Percentiles rank a stretch among this genome's conserved stretches.
Conservation (phyloP, 208 protist species). For the Leishmania tarentolae region DNA sequence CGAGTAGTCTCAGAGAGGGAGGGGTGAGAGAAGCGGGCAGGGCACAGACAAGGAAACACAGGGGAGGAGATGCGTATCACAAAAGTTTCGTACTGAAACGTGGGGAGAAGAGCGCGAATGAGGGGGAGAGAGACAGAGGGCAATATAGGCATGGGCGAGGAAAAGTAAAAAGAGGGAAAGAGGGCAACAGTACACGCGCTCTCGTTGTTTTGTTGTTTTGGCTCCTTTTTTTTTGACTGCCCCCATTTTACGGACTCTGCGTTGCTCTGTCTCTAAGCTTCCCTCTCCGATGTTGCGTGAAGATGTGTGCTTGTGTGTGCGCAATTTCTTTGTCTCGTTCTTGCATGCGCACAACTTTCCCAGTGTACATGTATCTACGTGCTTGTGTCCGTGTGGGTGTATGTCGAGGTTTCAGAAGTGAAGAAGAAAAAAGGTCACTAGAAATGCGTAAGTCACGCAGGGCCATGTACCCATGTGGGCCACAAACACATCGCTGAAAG, state of each 20-base stretch:
- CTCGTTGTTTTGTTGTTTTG: conserved; percentile 12
- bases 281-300: background rate
- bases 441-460: background rate
- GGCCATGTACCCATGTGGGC: too few relatives aligned
- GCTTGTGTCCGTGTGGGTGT: background rate
- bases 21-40: background rate
- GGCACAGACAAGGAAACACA: background rate
- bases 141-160: background rate
- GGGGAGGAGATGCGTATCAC: background rate
- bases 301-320: background rate
- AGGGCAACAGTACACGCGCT: background rate
- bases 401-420: background rate
- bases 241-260: background rate
- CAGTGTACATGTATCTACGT: background rate
- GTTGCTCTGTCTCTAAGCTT: background rate
- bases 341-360: background rate
- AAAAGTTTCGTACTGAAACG: background rate
- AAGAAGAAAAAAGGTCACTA: background rate
- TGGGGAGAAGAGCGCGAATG: background rate
- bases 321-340: too few relatives aligned
- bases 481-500: background rate
- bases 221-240: background rate
- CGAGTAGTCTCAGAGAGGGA: background rate
- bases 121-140: background rate
- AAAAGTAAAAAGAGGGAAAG: background rate